Conservation (phyloP, 345 rosid genomes). For the Moricandia arvensis region DNA sequence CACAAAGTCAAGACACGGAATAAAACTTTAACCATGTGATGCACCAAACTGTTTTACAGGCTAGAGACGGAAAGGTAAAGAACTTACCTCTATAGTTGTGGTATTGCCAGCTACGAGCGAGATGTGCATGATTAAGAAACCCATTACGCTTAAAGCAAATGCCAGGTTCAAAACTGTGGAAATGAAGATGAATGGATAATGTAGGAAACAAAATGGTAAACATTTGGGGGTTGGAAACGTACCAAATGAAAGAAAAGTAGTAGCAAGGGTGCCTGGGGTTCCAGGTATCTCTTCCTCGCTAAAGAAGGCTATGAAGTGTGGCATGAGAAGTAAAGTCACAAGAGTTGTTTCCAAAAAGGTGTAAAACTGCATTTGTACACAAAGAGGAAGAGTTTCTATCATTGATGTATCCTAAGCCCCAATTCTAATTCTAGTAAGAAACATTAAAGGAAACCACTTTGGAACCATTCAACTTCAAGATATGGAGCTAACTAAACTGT, state of each 20-base stretch:
- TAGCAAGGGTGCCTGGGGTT: constrained; percentile 87
- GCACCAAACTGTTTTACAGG: neutral
- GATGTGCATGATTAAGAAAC: constrained; percentile 91
- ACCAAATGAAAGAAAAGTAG: constrained; percentile 97
- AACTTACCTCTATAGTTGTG: constrained; percentile 86
- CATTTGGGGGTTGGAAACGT: constrained; percentile 12
- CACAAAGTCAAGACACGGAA: neutral
- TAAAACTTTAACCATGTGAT: neutral
- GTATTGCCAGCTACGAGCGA: constrained; percentile 83
- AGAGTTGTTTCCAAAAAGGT: constrained; percentile 92
- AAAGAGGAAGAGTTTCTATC: neutral
- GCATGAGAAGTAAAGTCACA: constrained; percentile 78
- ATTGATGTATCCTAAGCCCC: neutral
- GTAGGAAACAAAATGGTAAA: neutral
- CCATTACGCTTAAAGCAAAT: constrained; percentile 90
- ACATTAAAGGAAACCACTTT: neutral
- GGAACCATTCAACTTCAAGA: neutral
- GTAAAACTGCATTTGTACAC: constrained; percentile 68
- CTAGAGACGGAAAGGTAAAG: neutral
- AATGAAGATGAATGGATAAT: constrained; percentile 10
- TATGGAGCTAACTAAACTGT: too few relatives aligned
- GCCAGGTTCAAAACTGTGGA: constrained; percentile 85
- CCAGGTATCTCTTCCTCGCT: constrained; percentile 95
- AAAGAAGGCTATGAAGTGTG: constrained; percentile 86
- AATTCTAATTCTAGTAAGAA: neutral